Base-by-base conservation (phyloP, 352 stramenopile species). In the Pythium grandisporangium region DNA sequence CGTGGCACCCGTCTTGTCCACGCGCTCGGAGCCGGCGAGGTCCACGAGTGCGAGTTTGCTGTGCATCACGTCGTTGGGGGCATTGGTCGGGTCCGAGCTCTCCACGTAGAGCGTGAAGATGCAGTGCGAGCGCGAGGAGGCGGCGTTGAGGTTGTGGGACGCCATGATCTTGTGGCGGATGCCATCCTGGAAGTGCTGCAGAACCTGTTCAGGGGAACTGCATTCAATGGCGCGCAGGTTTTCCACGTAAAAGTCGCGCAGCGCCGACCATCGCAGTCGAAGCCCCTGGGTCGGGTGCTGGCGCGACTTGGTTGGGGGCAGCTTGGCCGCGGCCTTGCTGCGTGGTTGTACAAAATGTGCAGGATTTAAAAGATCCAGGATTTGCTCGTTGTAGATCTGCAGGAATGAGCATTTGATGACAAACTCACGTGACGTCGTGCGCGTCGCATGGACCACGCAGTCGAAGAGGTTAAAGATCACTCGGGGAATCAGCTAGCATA, bases 111-210 rank as follows among this genome's bases (percentile, higher is more conserved):
- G 35, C 23, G 66, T 78, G 48, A 72, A 79, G 21, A 76, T 52
- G 45, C 66, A 76, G 41, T 79, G 66, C 5, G 66, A 79, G 13
- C 66, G 54, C 6, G 66, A 79, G 2, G 66, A 79, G 13, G 63
- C 63, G 2, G 57, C 63, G 43, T 79, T 79, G 14, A 79, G 45
- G 5, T 70, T 66, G 16, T 81, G 60, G 19, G 68, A 78, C 13
- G 68, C 68, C 68, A 81, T 78, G 17, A 81, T 60, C 20, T 81
- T 81, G 58, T 74, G 65, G 39, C 68, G 57, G 38, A 78, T 54
- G 6, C 68, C 68, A n/a, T 75, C 54, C 4, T 78, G 68, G 23
- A 81, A 81, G 39, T 68, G 55, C 29, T 44, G 37, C 5, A 78
- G 44, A 25, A 81, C 65, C 35, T 78, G 53, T 12, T 75, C 48